Percentiles rank a stretch among this genome's conserved stretches.
Evolutionary conservation across 2,329 filamentous ascomycete genomes (phyloP).

Genomic region (Cladophialophora psammophila): DNA sequence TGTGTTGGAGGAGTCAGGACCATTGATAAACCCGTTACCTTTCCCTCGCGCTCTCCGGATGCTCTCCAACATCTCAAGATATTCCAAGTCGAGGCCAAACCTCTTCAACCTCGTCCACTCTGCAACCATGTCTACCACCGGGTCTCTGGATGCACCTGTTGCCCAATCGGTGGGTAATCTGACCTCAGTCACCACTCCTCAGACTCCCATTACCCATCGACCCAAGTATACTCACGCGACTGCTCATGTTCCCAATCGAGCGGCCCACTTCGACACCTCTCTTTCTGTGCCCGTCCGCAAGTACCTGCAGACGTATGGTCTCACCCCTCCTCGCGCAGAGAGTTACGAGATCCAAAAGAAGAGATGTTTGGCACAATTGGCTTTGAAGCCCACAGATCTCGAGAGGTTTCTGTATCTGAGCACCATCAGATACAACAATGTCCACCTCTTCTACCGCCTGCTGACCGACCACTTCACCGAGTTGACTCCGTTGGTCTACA

Average conservation of each 20-base stretch:
- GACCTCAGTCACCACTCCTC: conserved; percentile 19
- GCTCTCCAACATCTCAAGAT: conserved; percentile 35
- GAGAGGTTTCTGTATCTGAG: conserved; percentile 60
- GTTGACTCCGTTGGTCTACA: conserved; percentile 59
- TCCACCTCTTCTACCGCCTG: conserved; percentile 61
- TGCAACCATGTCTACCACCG: conserved; percentile 29
- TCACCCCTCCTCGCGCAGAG: conserved; percentile 58
- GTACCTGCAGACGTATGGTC: conserved; percentile 59
- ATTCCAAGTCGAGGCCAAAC: conserved; percentile 26
- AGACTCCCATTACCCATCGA: conserved; percentile 24
- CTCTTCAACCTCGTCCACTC: conserved; percentile 29
- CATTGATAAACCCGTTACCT: conserved; percentile 8
- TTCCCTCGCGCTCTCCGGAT: conserved; percentile 24
- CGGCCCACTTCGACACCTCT: conserved; percentile 57
- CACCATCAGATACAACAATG: conserved; percentile 59
- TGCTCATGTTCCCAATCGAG: conserved; percentile 38
- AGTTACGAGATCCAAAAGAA: conserved; percentile 58
- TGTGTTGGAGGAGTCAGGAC: neutral
- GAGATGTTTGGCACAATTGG: conserved; percentile 58
- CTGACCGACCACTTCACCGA: conserved; percentile 58
- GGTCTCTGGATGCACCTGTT: conserved; percentile 24
- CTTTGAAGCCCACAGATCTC: conserved; percentile 55
- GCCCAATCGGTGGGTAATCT: conserved; percentile 27
- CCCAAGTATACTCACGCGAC: conserved; percentile 36
- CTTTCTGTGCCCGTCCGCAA: conserved; percentile 59